Evolutionary conservation across 352 stramenopile genomes (phyloP), one percentile per base, ranked within the genome.

Genomic region (Peronospora belbahrii): DNA sequence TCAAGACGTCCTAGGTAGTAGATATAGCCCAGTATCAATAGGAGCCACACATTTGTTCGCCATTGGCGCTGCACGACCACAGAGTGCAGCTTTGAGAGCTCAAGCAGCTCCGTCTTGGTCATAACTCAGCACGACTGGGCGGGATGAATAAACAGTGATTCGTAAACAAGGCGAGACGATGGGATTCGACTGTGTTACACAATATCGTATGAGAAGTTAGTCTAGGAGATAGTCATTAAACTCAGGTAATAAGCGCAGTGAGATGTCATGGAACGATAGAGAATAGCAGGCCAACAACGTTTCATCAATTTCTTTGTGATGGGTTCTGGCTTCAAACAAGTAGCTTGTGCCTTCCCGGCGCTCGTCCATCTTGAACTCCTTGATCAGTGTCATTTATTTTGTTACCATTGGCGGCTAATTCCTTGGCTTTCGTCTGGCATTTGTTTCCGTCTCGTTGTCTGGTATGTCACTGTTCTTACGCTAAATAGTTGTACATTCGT

Each of bases 401-500:
- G 11, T 11, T 33, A 11, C 27, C 27, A 33, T 4, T 11, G 3
- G 2, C 10, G n/a, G 27, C 7, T 33, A 3, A 33, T 28, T 28
- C 24, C 11, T 28, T 9, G 13, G 27, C 13, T 33, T 15, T 0
- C 14, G 11, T 1, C 10, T 10, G 11, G 10, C 2, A 15, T 33
- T 4, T 33, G 10, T 14, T 33, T 33, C 27, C 3, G n/a, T 14
- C 27, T 6, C 13, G 27, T 33, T 33, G 10, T 9, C 10, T 33
- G n/a, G 2, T 5, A 17, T 10, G 27, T 6, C 24, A 28, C 24
- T 32, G 10, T 15, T 17, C 20, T 82, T 83, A 99, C 30, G 96
- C 96, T 66, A 99, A 85, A 80, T 99, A 99, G 47, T 91, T 95
- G 83, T 99, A 99, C 36, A 98, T 62, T 19, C 83, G 75, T 54